phyloP scores from a whole-genome alignment of 331 rosid species.

The Rhamnella rubrinervis region DNA sequence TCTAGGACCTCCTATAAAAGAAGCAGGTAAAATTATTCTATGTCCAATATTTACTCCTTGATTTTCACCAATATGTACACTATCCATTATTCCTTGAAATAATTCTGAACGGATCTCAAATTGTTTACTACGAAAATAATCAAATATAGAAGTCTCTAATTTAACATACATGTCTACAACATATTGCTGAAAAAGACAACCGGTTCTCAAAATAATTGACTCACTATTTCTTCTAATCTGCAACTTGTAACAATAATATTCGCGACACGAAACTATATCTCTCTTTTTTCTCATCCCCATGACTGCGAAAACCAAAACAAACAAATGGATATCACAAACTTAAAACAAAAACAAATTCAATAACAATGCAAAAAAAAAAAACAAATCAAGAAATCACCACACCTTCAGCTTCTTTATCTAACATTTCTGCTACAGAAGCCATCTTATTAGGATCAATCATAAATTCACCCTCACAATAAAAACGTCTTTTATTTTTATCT shows the following conservation, averaged over 20 bases:
- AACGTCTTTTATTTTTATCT: too few relatives aligned
- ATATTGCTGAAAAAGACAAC: background rate
- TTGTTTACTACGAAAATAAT: background rate
- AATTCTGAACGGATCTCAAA: background rate
- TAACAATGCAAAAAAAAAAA: too few relatives aligned
- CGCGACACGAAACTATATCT: background rate
- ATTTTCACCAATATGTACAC: background rate
- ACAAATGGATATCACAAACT: too few relatives aligned
- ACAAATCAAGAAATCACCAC: too few relatives aligned
- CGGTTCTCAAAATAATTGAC: background rate
- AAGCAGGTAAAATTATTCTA: background rate
- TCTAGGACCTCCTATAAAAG: background rate
- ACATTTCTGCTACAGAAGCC: too few relatives aligned
- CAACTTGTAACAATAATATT: slow-evolving; percentile 10
- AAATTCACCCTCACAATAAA: background rate
- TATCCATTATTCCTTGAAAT: slow-evolving; percentile 3
- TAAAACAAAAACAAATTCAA: too few relatives aligned
- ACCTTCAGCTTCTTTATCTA: too few relatives aligned
- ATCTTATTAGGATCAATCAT: background rate
- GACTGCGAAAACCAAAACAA: background rate
- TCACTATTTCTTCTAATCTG: background rate
- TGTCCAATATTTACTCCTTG: background rate
- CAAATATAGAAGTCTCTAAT: background rate
- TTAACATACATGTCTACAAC: slow-evolving; percentile 15
- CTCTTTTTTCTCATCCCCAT: background rate